phyloP scores from a whole-genome alignment of 768 basidiomycete genomes.

The Lactifluus subvellereus region DNA sequence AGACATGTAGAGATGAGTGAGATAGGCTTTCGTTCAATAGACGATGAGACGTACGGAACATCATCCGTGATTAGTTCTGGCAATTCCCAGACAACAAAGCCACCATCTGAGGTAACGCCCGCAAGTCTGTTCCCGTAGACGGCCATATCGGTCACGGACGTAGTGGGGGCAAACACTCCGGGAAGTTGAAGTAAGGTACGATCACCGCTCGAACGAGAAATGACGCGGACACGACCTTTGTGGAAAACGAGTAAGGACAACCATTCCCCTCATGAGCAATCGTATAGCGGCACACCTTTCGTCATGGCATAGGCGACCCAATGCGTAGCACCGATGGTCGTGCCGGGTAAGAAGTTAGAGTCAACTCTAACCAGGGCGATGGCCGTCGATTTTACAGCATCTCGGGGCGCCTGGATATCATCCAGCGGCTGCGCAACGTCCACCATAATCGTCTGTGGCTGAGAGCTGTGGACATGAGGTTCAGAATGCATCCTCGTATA shows the following conservation, averaged over 20 bases:
- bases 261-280: not conserved
- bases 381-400: conserved; percentile 81
- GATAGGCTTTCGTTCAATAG: not conserved
- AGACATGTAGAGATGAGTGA: conserved; percentile 12
- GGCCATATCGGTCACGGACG: conserved; percentile 80
- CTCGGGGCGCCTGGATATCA: conserved; percentile 68
- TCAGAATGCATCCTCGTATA: not conserved
- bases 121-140: conserved; percentile 77
- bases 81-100: conserved; percentile 84
- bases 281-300: conserved; percentile 42
- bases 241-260: not conserved
- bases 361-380: conserved; percentile 87
- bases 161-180: conserved; percentile 49
- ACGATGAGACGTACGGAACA: conserved; percentile 56
- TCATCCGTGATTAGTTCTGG: conserved; percentile 82
- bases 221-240: conserved; percentile 76
- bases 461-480: conserved; percentile 38
- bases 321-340: conserved; percentile 84
- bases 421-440: conserved; percentile 70
- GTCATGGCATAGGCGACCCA: conserved; percentile 95
- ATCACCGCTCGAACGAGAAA: conserved; percentile 83
- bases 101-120: conserved; percentile 83
- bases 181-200: conserved; percentile 78
- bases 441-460: conserved; percentile 63
- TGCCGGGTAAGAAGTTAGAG: conserved; percentile 74